phyloP scores from a whole-genome alignment of 495 filamentous ascomycete species.

The Penicillium cataractarum region DNA sequence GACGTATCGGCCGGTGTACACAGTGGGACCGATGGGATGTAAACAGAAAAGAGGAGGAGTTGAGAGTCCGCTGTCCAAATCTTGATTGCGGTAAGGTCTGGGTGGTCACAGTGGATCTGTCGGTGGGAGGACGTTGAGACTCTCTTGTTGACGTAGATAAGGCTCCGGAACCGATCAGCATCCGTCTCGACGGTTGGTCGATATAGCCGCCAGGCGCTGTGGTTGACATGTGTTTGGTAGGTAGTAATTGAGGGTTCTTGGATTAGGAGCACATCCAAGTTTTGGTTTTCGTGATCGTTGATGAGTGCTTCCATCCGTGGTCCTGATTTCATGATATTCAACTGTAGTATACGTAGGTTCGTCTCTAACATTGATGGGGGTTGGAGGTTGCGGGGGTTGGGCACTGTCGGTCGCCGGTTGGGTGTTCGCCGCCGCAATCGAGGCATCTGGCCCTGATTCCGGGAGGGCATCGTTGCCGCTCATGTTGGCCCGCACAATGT shows the following conservation, averaged over 20 bases:
- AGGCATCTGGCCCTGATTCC: slow-evolving; percentile 27
- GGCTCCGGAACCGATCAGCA: not conserved
- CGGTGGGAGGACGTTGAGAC: not conserved
- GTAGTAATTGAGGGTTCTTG: slow-evolving; percentile 25
- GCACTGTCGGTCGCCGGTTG: slow-evolving; percentile 25
- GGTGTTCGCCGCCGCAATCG: slow-evolving; percentile 29
- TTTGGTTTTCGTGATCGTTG: slow-evolving; percentile 32
- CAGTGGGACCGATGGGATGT: not conserved
- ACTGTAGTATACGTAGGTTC: slow-evolving; percentile 33
- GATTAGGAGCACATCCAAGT: slow-evolving; percentile 33
- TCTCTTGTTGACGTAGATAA: not conserved
- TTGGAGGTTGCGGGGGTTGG: slow-evolving; percentile 12
- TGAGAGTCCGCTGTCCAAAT: not conserved
- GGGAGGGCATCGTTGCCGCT: slow-evolving; percentile 22
- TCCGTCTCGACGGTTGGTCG: not conserved
- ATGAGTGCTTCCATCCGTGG: slow-evolving; percentile 37
- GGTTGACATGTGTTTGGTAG: not conserved
- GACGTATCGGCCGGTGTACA: not conserved
- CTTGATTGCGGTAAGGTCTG: slow-evolving; percentile 24
- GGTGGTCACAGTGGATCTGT: slow-evolving; percentile 18
- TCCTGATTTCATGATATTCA: slow-evolving; percentile 35
- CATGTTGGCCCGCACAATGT: slow-evolving; percentile 29
- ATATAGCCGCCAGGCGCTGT: not conserved
- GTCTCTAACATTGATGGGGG: slow-evolving; percentile 21
- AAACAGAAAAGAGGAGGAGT: not conserved